phyloP scores from a whole-genome alignment of 495 filamentous ascomycete genomes.

The Aspergillus biplanus region DNA sequence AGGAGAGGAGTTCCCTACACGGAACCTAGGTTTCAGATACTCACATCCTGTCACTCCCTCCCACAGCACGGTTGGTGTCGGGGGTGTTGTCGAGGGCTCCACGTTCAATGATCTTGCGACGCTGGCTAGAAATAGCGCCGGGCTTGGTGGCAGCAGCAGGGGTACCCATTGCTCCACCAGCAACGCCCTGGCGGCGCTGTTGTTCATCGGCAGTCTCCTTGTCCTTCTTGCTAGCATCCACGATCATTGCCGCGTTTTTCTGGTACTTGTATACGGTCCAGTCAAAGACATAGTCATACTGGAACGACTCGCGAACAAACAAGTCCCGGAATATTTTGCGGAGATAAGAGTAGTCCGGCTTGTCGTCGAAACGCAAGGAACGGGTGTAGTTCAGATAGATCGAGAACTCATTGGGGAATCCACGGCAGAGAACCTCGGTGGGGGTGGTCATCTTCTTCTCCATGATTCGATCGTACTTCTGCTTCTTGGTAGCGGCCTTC shows the following conservation, averaged over 20 bases:
- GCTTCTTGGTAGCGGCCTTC: constrained; percentile 99
- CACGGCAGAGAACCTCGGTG: constrained; percentile 98
- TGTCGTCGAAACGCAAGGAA: constrained; percentile 98
- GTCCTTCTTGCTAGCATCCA: constrained; percentile 73
- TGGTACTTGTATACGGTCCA: constrained; percentile 99
- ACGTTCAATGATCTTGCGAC: constrained; percentile 83
- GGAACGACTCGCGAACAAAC: constrained; percentile 98
- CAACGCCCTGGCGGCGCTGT: constrained; percentile 61
- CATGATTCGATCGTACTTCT: constrained; percentile 99
- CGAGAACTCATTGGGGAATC: constrained; percentile 99
- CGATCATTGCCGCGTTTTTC: constrained; percentile 94
- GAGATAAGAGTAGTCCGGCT: constrained; percentile 99
- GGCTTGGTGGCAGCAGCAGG: constrained; percentile 67
- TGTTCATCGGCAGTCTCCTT: constrained; percentile 79
- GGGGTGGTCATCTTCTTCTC: constrained; percentile 99
- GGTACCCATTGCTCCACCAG: constrained; percentile 62
- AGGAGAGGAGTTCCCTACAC: constrained; percentile 84
- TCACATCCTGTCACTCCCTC: constrained; percentile 99
- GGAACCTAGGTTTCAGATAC: constrained; percentile 82
- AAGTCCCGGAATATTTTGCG: constrained; percentile 99
- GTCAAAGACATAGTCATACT: constrained; percentile 99
- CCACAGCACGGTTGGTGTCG: constrained; percentile 85
- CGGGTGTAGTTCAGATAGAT: constrained; percentile 99
- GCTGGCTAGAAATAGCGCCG: constrained; percentile 72
- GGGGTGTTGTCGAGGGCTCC: constrained; percentile 75